Percentiles rank a stretch among this genome's conserved stretches.
Evolutionary conservation across 768 basidiomycete species (phyloP).

Genomic region (Lactarius deliciosus): DNA sequence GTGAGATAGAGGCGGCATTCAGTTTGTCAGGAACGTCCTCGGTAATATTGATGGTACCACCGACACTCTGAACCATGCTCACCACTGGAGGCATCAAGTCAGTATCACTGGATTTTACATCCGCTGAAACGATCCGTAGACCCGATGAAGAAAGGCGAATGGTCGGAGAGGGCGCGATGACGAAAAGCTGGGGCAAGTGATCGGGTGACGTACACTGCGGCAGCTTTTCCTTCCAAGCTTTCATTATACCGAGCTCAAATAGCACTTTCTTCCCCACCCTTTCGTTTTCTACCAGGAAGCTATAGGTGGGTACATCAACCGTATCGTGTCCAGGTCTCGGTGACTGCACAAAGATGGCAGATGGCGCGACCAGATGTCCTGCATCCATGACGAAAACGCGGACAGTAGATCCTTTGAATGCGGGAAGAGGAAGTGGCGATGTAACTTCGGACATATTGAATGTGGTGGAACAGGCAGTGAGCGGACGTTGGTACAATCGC

Average conservation of each 20-base stretch:
- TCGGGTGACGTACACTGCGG: not conserved
- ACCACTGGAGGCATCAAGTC: not conserved
- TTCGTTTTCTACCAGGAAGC: conserved; percentile 12
- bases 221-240: conserved; percentile 1
- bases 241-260: conserved; percentile 6
- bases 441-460: not conserved
- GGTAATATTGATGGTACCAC: not conserved
- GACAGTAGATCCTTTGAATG: conserved; percentile 1
- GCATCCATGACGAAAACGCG: not conserved
- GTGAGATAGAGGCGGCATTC: not conserved
- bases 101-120: not conserved
- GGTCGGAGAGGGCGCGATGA: not conserved
- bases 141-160: not conserved
- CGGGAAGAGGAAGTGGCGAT: not conserved
- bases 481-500: not conserved
- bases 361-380: not conserved
- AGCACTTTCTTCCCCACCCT: not conserved
- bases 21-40: not conserved
- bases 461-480: not conserved
- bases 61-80: not conserved
- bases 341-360: not conserved
- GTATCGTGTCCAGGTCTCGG: conserved; percentile 3
- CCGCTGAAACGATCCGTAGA: not conserved
- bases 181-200: not conserved
- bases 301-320: not conserved